These are phyloP conservation scores for Xylaria sp. DNA, from an alignment of 2,329 filamentous ascomycete genomes.

Conservation along the genomic window DNA sequence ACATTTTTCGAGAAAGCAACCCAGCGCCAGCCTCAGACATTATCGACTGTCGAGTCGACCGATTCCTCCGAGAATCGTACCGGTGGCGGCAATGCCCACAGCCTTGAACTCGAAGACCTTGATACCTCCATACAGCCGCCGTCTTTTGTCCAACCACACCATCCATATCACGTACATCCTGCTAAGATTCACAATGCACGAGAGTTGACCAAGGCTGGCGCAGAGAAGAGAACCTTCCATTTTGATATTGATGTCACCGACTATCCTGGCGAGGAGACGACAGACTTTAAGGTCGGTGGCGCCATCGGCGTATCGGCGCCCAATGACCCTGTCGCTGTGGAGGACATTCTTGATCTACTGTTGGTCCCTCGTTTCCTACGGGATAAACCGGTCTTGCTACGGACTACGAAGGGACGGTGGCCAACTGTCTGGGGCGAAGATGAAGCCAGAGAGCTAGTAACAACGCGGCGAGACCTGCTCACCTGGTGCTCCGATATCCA, in stretches of 20 bases:
- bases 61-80: constrained; percentile 40
- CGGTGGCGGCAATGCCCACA: constrained; percentile 32
- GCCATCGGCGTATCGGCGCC: constrained; percentile 91
- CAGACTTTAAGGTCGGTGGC: constrained; percentile 94
- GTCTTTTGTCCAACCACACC: constrained; percentile 86
- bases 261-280: constrained; percentile 76
- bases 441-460: constrained; percentile 74
- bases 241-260: constrained; percentile 96
- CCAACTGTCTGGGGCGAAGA: constrained; percentile 98
- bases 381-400: constrained; percentile 74
- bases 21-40: constrained; percentile 34
- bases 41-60: constrained; percentile 47
- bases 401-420: constrained; percentile 80
- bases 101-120: constrained; percentile 39
- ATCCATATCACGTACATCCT: constrained; percentile 84
- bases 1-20: constrained; percentile 60
- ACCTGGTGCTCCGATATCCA: constrained; percentile 95
- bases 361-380: constrained; percentile 75
- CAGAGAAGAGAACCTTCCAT: constrained; percentile 95
- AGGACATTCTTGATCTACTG: constrained; percentile 77
- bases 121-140: constrained; percentile 69
- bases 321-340: constrained; percentile 70
- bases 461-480: constrained; percentile 83
- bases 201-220: constrained; percentile 79
- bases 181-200: constrained; percentile 81